Percentiles rank a stretch among this genome's conserved stretches.
phyloP scores from a whole-genome alignment of 495 filamentous ascomycete species.

The Saxophila tyrrhenica region DNA sequence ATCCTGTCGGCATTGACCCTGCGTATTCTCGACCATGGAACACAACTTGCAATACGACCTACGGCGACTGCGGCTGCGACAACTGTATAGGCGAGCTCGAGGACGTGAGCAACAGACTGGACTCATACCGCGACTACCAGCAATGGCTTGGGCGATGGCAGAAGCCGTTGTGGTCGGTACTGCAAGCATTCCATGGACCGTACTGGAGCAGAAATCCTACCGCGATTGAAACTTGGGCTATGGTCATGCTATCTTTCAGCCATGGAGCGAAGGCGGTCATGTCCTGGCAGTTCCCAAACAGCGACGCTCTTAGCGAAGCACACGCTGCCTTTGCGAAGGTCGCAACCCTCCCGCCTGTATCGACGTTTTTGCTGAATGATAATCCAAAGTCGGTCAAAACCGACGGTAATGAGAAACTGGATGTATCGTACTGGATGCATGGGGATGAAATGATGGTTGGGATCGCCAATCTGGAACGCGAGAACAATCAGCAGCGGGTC shows the following conservation, averaged over 20 bases:
- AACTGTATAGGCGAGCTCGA: conserved; percentile 45
- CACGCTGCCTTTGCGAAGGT: conserved; percentile 37
- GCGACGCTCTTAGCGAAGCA: conserved; percentile 30
- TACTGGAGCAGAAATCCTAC: conserved; percentile 52
- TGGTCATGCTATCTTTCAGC: conserved; percentile 51
- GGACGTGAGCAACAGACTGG: conserved; percentile 46
- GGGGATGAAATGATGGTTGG: neutral
- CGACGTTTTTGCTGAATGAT: conserved; percentile 34
- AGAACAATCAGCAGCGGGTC: neutral
- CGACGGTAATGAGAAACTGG: neutral
- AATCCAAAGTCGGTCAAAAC: neutral
- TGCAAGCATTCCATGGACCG: conserved; percentile 53
- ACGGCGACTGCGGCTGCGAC: conserved; percentile 65
- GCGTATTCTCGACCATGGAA: conserved; percentile 33
- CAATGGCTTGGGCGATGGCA: conserved; percentile 30
- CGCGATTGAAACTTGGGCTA: conserved; percentile 43
- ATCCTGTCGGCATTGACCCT: conserved; percentile 52
- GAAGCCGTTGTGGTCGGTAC: conserved; percentile 49
- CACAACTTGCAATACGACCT: conserved; percentile 51
- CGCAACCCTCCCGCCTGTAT: conserved; percentile 30
- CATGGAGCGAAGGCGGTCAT: conserved; percentile 45
- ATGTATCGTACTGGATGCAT: neutral
- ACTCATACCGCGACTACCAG: conserved; percentile 37
- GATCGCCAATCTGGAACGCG: neutral
- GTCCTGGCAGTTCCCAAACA: conserved; percentile 45